A percentile compares a stretch with the other conserved stretches of the same genome.
Evolutionary conservation across 2,329 filamentous ascomycete species (phyloP).

Genomic region (Alternaria hordeiaustralica): DNA sequence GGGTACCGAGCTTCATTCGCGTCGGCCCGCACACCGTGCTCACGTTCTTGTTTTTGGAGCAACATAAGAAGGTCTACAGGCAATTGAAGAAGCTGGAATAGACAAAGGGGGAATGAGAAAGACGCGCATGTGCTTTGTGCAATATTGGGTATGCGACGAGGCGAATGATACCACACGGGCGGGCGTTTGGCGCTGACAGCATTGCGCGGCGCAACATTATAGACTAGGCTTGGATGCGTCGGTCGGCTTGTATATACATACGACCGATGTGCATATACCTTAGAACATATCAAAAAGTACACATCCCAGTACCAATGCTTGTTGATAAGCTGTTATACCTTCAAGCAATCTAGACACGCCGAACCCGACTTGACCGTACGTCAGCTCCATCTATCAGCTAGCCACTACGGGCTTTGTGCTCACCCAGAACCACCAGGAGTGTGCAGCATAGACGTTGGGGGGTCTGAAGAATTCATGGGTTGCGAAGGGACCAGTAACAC

Average conservation of each 20-base stretch:
- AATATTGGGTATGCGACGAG: neutral
- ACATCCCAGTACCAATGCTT: neutral
- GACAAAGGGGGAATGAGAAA: neutral
- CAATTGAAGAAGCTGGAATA: constrained; percentile 25
- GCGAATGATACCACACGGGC: constrained; percentile 15
- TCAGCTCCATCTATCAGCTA: neutral
- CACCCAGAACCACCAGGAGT: neutral
- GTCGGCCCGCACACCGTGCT: constrained; percentile 80
- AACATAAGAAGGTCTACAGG: constrained; percentile 80
- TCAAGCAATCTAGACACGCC: neutral
- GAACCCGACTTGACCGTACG: neutral
- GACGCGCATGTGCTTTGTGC: neutral
- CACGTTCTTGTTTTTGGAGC: constrained; percentile 85
- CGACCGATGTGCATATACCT: neutral
- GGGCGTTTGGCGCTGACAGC: constrained; percentile 5
- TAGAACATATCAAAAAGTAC: neutral
- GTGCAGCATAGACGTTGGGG: neutral
- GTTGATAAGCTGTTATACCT: neutral
- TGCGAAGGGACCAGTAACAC: neutral
- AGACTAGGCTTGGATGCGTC: neutral
- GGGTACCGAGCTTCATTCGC: constrained; percentile 78
- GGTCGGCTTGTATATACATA: neutral
- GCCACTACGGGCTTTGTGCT: neutral
- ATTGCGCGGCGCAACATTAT: neutral
- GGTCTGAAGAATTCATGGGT: neutral